Percentiles rank a stretch among this genome's conserved stretches.
These are phyloP conservation scores for Leccinum subtestaceum DNA, from an alignment of 768 basidiomycete genomes.

Conservation along the genomic window DNA sequence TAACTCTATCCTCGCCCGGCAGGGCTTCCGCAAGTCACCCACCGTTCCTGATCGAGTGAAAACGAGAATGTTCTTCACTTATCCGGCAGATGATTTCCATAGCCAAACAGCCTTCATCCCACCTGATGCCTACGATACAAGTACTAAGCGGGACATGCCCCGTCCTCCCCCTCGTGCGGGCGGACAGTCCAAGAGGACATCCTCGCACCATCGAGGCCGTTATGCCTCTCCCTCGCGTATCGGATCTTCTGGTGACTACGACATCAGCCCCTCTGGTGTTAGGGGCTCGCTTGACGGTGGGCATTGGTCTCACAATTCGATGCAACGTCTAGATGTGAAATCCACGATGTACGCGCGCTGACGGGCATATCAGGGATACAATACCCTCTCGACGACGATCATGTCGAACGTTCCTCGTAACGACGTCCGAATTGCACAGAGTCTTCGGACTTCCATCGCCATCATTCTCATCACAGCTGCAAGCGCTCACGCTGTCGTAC, in stretches of 20 bases:
- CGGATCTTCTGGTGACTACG: background rate
- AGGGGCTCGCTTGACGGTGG: too few species aligned
- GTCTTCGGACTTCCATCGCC: too few species aligned
- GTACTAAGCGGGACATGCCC: background rate
- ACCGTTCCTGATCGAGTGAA: conserved; percentile 7
- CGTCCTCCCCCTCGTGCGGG: conserved; percentile 1
- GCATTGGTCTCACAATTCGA: too few species aligned
- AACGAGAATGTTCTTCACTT: conserved; percentile 6
- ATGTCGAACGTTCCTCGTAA: background rate
- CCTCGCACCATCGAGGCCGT: background rate
- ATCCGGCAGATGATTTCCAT: background rate
- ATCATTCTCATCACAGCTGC: too few species aligned
- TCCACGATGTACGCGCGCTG: too few species aligned
- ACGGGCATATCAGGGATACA: too few species aligned
- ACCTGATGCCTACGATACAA: background rate
- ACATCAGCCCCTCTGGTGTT: background rate
- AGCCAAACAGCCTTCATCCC: background rate
- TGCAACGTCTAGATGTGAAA: too few species aligned
- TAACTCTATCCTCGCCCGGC: background rate
- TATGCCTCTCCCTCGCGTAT: background rate
- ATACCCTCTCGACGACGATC: background rate
- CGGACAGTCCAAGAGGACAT: background rate
- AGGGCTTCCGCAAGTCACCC: conserved; percentile 6
- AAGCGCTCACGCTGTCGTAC: too few species aligned
- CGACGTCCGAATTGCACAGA: background rate